Conservation (phyloP, 768 basidiomycete species). For the Naganishia friedmannii region DNA sequence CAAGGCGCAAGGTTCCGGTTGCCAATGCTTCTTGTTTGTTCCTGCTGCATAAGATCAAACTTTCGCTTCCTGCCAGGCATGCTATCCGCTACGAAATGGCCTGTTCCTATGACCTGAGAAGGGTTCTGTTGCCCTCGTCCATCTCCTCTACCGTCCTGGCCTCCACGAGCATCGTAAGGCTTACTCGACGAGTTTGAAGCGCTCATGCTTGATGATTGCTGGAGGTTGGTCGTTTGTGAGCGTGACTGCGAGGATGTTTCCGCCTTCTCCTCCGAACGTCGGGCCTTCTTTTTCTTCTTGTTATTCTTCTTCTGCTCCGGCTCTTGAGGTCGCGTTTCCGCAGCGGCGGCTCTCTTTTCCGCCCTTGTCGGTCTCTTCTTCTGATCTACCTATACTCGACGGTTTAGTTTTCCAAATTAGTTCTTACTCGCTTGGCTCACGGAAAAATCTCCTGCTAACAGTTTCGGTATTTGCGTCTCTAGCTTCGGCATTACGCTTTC, state of each 20-base stretch:
- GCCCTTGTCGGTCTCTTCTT: not conserved
- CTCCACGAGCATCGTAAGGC: not conserved
- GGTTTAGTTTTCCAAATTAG: not conserved
- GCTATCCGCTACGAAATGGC: not conserved
- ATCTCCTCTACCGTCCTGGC: conserved; percentile 55
- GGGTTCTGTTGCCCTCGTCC: conserved; percentile 57
- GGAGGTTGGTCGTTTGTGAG: not conserved
- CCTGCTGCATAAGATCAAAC: conserved; percentile 40
- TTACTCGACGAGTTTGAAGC: not conserved
- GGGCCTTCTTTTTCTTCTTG: conserved; percentile 33
- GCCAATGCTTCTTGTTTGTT: conserved; percentile 57
- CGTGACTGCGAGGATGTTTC: conserved; percentile 54
- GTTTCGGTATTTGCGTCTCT: not conserved
- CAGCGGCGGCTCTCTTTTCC: not conserved
- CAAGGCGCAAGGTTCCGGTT: conserved; percentile 59
- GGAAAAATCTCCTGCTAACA: not conserved
- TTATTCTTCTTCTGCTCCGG: conserved; percentile 26
- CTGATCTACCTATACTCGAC: not conserved
- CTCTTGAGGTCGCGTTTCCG: not conserved
- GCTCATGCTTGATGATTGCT: conserved; percentile 3
- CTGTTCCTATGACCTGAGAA: not conserved
- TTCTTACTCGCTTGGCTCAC: too few species aligned
- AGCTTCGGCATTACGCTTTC: not conserved
- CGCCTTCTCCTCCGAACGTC: conserved; percentile 41
- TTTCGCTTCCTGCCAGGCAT: conserved; percentile 20